phyloP scores from a whole-genome alignment of 306 rosid species.

The Cicer pinnatifidum region DNA sequence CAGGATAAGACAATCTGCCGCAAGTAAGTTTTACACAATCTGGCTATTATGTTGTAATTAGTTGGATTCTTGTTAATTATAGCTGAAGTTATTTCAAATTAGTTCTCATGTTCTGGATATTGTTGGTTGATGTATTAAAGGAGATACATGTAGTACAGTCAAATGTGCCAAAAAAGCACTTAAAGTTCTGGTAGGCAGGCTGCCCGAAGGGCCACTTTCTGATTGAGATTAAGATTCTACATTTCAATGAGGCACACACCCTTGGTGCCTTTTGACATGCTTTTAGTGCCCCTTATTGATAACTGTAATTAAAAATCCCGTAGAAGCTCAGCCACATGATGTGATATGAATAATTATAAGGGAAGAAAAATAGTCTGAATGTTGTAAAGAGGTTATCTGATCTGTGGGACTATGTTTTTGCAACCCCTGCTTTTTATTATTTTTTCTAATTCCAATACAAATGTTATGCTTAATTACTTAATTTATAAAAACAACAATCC shows the following conservation, averaged over 20 bases:
- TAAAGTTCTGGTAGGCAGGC: background rate
- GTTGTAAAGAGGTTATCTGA: background rate
- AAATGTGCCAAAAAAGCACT: background rate
- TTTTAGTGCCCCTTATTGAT: background rate
- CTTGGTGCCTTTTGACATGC: background rate
- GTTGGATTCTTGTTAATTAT: background rate
- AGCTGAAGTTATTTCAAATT: background rate
- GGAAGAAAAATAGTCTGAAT: background rate
- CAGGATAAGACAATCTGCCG: slow-evolving; percentile 97
- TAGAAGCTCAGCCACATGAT: background rate
- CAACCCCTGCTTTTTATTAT: too few relatives aligned
- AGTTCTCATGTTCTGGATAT: background rate
- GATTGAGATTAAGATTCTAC: background rate
- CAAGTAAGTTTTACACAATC: slow-evolving; percentile 64
- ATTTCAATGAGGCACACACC: background rate
- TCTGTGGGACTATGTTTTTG: background rate
- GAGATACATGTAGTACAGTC: background rate
- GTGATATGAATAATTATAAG: background rate
- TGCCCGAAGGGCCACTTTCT: background rate
- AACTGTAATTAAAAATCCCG: background rate
- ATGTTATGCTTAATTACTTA: background rate
- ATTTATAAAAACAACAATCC: background rate
- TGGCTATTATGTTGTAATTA: background rate
- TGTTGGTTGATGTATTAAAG: background rate
- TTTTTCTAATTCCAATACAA: background rate